phyloP scores from a whole-genome alignment of 495 filamentous ascomycete genomes.

The Tetracladium setigerum region DNA sequence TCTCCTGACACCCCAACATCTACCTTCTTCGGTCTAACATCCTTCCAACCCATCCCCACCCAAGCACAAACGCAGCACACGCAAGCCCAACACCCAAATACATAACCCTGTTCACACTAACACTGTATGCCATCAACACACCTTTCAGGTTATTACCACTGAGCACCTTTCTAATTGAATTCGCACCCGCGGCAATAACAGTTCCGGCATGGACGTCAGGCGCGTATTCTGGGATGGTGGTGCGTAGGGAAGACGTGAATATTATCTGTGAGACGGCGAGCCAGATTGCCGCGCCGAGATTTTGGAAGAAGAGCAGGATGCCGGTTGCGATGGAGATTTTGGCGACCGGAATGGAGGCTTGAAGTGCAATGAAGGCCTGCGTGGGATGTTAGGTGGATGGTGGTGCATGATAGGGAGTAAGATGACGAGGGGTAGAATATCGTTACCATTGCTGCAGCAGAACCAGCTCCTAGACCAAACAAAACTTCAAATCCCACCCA shows the following conservation, averaged over 20 bases:
- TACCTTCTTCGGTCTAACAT: constrained; percentile 37
- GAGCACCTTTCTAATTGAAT: constrained; percentile 28
- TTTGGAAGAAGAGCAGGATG: constrained; percentile 23
- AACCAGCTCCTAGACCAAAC: constrained; percentile 3
- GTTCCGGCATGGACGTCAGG: constrained; percentile 22
- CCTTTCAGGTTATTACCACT: constrained; percentile 20
- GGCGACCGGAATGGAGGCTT: constrained; percentile 18
- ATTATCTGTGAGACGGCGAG: constrained; percentile 25
- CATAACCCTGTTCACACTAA: constrained; percentile 25
- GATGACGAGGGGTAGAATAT: not conserved
- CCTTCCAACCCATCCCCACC: constrained; percentile 47
- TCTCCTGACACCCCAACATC: no score
- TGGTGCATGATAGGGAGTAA: not conserved
- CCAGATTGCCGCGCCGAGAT: constrained; percentile 25
- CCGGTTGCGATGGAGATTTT: constrained; percentile 25
- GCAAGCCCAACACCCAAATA: constrained; percentile 31
- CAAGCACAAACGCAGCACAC: constrained; percentile 23
- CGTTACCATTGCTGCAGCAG: constrained; percentile 5
- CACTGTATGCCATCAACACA: constrained; percentile 35
- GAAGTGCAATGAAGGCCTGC: constrained; percentile 27
- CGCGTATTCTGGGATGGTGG: constrained; percentile 15
- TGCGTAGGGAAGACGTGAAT: constrained; percentile 25
- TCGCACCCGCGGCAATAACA: constrained; percentile 29
- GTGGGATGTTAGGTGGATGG: no score
- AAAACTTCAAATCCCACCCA: constrained; percentile 18